A percentile compares a stretch with the other conserved stretches of the same genome.
phyloP scores from a whole-genome alignment of 139 green algal genomes.

The Chlamydomonas asymmetrica region DNA sequence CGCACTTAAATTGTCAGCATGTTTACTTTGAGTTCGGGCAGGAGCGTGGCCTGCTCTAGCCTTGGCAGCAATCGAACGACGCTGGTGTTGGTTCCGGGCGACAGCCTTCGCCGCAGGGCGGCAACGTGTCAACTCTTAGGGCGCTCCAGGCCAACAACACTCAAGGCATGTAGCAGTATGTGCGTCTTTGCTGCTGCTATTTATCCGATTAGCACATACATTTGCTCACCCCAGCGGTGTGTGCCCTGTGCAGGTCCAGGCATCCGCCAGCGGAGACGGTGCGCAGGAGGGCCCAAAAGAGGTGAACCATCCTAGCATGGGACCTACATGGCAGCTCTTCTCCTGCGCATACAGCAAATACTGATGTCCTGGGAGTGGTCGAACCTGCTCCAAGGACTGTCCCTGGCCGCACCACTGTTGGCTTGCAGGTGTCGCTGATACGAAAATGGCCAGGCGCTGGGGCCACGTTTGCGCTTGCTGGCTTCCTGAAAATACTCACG shows the following conservation, averaged over 20 bases:
- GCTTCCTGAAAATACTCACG: constrained; percentile 65
- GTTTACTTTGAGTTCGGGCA: no score
- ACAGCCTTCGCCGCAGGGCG: no score
- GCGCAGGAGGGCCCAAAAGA: not conserved
- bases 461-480: constrained; percentile 63
- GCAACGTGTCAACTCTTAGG: not conserved
- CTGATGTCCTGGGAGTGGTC: not conserved
- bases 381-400: not conserved
- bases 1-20: no score
- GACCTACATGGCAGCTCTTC: not conserved
- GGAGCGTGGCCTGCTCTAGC: no score
- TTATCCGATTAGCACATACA: no score
- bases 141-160: not conserved
- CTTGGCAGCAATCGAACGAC: no score
- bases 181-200: no score
- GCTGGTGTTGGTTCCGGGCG: no score
- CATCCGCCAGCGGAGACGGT: not conserved
- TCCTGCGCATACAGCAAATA: not conserved
- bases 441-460: constrained; percentile 28
- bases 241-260: not conserved
- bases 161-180: not conserved
- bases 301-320: not conserved
- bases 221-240: not conserved
- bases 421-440: constrained; percentile 41
- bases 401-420: not conserved